These are phyloP conservation scores for Boehmeria nivea DNA, from an alignment of 306 rosid species.

Conservation along the genomic window DNA sequence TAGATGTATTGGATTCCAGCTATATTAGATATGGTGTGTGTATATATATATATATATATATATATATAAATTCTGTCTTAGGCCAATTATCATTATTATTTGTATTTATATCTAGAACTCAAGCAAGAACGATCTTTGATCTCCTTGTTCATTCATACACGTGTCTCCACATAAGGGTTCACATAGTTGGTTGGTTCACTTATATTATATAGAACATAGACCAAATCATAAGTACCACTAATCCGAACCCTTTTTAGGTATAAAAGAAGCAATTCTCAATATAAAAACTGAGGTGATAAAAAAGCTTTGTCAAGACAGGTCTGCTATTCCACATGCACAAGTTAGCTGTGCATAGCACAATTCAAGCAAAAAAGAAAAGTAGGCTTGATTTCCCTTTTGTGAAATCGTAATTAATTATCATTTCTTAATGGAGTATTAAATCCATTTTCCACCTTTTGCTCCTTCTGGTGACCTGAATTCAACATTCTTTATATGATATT, in stretches of 20 bases:
- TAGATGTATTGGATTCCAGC: conserved; percentile 2
- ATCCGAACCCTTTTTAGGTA: conserved; percentile 6
- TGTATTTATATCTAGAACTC: no score
- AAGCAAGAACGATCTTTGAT: not conserved
- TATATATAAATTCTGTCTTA: no score
- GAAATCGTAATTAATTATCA: not conserved
- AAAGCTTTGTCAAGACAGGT: not conserved
- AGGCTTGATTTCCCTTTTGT: not conserved
- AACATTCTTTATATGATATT: conserved; percentile 12
- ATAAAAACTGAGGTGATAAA: conserved; percentile 3
- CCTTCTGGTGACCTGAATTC: conserved; percentile 9
- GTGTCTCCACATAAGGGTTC: not conserved
- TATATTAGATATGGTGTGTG: no score
- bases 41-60: no score
- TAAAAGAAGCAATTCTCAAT: conserved; percentile 2
- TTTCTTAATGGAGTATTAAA: conserved; percentile 1
- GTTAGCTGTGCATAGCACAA: conserved; percentile 2
- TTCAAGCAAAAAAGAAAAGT: not conserved
- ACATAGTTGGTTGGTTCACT: not conserved
- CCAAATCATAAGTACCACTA: conserved; percentile 11
- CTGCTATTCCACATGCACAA: conserved; percentile 10
- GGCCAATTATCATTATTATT: no score
- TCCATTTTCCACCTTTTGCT: conserved; percentile 4
- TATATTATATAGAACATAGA: conserved; percentile 5
- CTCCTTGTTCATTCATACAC: not conserved